Conservation (phyloP, 177 flowering plant species). For the Tripterygium wilfordii region DNA sequence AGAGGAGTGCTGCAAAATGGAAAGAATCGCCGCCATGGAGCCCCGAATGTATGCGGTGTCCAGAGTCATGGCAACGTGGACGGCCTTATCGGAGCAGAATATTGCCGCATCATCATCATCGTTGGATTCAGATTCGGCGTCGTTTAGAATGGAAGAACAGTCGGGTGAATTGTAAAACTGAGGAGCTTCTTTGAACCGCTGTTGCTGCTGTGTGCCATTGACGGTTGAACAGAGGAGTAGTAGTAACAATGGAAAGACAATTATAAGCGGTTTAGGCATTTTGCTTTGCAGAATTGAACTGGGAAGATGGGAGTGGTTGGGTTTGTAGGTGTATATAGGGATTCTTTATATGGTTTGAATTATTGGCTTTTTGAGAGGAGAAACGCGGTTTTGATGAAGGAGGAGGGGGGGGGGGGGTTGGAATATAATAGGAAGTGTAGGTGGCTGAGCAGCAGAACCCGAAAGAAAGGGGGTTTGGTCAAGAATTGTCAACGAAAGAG, state of each 20-base stretch:
- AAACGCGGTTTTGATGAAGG: neutral
- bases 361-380: neutral
- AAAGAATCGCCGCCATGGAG: slow-evolving; percentile 86
- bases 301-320: neutral
- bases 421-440: neutral
- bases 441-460: neutral
- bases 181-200: slow-evolving; percentile 67
- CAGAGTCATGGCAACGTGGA: slow-evolving; percentile 91
- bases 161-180: slow-evolving; percentile 74
- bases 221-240: too few species aligned
- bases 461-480: slow-evolving; percentile 3
- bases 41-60: slow-evolving; percentile 83
- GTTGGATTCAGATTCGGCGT: slow-evolving; percentile 3
- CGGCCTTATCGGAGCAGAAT: slow-evolving; percentile 44
- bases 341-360: neutral
- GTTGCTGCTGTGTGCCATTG: too few species aligned
- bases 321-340: neutral
- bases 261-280: neutral
- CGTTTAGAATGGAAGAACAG: slow-evolving; percentile 35
- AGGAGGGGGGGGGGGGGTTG: neutral
- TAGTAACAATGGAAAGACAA: neutral
- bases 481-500: neutral
- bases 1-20: slow-evolving; percentile 80
- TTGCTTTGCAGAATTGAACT: neutral
- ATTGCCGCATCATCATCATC: neutral